Evolutionary conservation across 2,329 filamentous ascomycete species (phyloP).

Genomic region (Paracorniculantispora psalliotae): DNA sequence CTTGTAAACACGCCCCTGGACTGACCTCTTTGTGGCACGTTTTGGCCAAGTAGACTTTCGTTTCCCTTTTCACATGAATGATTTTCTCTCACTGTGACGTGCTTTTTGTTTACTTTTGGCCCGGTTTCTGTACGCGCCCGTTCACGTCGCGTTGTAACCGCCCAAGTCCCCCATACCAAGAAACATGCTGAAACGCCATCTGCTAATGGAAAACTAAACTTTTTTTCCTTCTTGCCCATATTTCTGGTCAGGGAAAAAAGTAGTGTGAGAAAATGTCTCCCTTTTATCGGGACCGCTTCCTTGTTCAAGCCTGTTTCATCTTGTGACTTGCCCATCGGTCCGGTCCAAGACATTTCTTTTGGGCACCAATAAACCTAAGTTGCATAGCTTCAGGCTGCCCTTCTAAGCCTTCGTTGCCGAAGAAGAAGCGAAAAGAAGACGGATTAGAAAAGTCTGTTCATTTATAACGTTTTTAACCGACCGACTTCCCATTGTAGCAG

Average conservation of each 20-base stretch:
- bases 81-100: background rate
- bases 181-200: background rate
- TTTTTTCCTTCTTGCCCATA: background rate
- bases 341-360: conserved; percentile 4
- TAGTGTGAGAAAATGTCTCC: background rate
- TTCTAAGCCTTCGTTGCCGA: background rate
- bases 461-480: background rate
- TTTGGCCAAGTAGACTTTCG: background rate
- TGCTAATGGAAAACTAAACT: background rate
- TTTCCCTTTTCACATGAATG: background rate
- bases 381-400: background rate
- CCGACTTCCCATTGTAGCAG: background rate
- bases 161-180: background rate
- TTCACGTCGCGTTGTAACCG: conserved; percentile 1
- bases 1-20: background rate
- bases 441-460: background rate
- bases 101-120: background rate
- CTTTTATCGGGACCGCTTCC: background rate
- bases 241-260: too few relatives aligned
- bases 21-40: background rate
- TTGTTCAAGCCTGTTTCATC: background rate
- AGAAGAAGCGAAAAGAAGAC: background rate
- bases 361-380: background rate
- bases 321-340: background rate
- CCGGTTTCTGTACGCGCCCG: background rate